Evolutionary conservation across 1,284 basidiomycete genomes (phyloP).

Genomic region (Cystobasidium pallidum): DNA sequence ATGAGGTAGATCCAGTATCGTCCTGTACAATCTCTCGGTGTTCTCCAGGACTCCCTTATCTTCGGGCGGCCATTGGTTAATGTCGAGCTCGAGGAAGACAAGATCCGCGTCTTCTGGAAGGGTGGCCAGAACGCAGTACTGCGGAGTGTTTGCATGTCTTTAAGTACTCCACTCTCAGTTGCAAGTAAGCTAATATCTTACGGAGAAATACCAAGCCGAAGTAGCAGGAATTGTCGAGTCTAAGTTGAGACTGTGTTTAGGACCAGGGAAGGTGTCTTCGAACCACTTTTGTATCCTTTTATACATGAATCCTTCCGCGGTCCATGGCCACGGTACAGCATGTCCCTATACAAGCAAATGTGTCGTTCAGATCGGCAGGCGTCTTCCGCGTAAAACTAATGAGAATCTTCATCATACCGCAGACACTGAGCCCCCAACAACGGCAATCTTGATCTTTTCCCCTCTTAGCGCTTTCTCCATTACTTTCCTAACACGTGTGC

Average conservation of each 20-base stretch:
- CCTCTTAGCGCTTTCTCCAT: slow-evolving; percentile 48
- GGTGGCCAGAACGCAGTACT: slow-evolving; percentile 26
- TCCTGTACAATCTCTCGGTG: slow-evolving; percentile 28
- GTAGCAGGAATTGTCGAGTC: slow-evolving; percentile 23
- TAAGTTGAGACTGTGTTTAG: slow-evolving; percentile 19
- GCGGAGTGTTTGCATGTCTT: too few relatives aligned
- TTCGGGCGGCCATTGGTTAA: slow-evolving; percentile 21
- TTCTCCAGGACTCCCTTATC: slow-evolving; percentile 3
- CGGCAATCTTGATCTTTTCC: slow-evolving; percentile 45
- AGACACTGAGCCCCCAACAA: slow-evolving; percentile 50
- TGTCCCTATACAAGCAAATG: slow-evolving; percentile 13
- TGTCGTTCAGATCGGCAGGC: not conserved
- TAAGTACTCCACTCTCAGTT: not conserved
- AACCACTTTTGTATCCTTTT: slow-evolving; percentile 38
- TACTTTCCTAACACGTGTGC: slow-evolving; percentile 45
- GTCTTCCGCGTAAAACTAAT: not conserved
- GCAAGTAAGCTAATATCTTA: slow-evolving; percentile 9
- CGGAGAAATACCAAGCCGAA: slow-evolving; percentile 29
- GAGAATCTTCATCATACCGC: slow-evolving; percentile 10
- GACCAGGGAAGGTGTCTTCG: slow-evolving; percentile 15
- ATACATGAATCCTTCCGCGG: slow-evolving; percentile 32
- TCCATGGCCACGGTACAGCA: slow-evolving; percentile 31
- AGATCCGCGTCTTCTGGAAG: slow-evolving; percentile 40
- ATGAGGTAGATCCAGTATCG: slow-evolving; percentile 22
- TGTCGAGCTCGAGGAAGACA: slow-evolving; percentile 40